These are phyloP conservation scores for Quercus tomentella DNA, from an alignment of 331 rosid genomes.

Conservation along the genomic window DNA sequence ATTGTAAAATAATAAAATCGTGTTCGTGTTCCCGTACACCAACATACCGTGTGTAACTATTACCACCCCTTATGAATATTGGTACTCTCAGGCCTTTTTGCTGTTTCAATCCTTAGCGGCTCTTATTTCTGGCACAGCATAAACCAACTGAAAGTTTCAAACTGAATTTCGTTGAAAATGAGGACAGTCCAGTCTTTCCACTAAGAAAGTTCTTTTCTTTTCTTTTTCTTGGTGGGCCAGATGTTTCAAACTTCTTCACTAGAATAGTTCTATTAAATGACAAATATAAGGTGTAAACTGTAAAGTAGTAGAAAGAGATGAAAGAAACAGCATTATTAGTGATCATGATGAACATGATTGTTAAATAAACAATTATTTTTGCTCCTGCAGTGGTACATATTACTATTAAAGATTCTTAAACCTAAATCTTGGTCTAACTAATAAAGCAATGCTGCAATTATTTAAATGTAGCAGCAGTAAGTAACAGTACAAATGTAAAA, in stretches of 20 bases:
- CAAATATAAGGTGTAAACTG: not conserved
- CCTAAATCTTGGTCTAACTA: not conserved
- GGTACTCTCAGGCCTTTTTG: too few species aligned
- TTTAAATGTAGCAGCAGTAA: not conserved
- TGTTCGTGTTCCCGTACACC: too few species aligned
- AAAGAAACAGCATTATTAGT: not conserved
- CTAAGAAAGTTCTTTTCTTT: too few species aligned
- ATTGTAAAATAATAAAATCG: accelerated
- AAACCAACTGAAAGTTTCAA: too few species aligned
- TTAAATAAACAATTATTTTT: not conserved
- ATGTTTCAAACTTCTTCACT: too few species aligned
- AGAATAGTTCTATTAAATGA: not conserved
- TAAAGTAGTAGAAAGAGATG: not conserved
- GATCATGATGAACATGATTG: constrained; percentile 1
- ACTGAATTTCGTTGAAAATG: too few species aligned
- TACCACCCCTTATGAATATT: accelerated
- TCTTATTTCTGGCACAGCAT: too few species aligned
- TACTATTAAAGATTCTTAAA: not conserved
- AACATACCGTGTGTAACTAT: accelerated
- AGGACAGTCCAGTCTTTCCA: too few species aligned
- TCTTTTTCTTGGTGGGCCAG: too few species aligned
- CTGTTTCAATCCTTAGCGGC: too few species aligned
- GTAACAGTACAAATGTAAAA: not conserved
- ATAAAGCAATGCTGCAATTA: not conserved
- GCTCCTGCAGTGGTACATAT: not conserved